Percentiles rank a stretch among this genome's conserved stretches.
phyloP scores from a whole-genome alignment of 2,329 filamentous ascomycete species.

The Coniochaeta sp. region DNA sequence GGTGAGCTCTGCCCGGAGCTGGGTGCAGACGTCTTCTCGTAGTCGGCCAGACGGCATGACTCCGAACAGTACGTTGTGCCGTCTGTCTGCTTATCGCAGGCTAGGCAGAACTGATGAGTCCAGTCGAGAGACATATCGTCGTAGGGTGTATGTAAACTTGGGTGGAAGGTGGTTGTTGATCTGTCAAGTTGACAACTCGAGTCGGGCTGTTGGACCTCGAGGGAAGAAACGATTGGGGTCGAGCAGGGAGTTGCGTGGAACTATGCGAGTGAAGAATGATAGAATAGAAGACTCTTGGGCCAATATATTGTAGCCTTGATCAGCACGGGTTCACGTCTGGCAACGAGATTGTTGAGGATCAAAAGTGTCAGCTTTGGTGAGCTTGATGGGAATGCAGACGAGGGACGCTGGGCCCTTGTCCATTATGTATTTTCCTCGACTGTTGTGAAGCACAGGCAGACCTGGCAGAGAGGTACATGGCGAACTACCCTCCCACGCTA shows the following conservation, averaged over 20 bases:
- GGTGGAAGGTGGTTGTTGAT: not conserved
- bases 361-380: not conserved
- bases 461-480: not conserved
- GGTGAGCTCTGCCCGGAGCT: conserved; percentile 54
- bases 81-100: conserved; percentile 84
- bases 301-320: not conserved
- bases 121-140: conserved; percentile 55
- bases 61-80: conserved; percentile 86
- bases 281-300: not conserved
- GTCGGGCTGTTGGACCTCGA: not conserved
- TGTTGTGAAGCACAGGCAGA: not conserved
- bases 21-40: conserved; percentile 59
- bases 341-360: not conserved
- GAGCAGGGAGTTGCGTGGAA: not conserved
- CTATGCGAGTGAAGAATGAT: not conserved
- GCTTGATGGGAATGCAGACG: not conserved
- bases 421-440: conserved; percentile 1
- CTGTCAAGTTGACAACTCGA: not conserved
- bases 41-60: conserved; percentile 79
- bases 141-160: not conserved
- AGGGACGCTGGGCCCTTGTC: not conserved
- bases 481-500: not conserved
- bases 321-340: not conserved
- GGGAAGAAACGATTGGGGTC: not conserved
- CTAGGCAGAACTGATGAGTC: conserved; percentile 89